These are phyloP conservation scores for Dactylonectria macrodidyma DNA, from an alignment of 2,329 filamentous ascomycete species.

Conservation along the genomic window DNA sequence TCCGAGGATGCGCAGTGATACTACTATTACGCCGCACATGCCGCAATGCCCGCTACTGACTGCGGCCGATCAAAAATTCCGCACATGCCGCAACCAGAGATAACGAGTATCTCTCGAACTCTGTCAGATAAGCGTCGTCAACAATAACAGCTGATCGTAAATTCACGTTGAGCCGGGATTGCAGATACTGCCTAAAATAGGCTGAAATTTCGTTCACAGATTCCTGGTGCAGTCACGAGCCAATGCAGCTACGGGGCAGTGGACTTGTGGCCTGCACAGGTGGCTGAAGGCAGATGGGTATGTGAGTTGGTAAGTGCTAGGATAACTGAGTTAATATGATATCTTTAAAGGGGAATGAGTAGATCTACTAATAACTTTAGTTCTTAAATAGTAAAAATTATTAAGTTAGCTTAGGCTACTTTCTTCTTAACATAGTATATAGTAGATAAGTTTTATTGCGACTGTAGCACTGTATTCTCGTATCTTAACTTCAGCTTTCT, in stretches of 20 bases:
- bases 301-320: not conserved
- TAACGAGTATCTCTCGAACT: not conserved
- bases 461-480: too few relatives aligned
- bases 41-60: not conserved
- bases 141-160: not conserved
- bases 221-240: not conserved
- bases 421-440: too few relatives aligned
- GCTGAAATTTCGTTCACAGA: too few relatives aligned
- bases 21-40: not conserved
- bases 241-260: not conserved
- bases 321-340: not conserved
- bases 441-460: too few relatives aligned
- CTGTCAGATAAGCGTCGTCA: not conserved
- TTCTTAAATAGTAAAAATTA: too few relatives aligned
- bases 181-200: not conserved
- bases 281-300: too few relatives aligned
- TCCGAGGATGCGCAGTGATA: not conserved
- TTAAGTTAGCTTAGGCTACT: too few relatives aligned
- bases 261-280: too few relatives aligned
- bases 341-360: not conserved
- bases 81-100: not conserved
- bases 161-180: not conserved
- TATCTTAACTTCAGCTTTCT: too few relatives aligned
- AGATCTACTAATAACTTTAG: too few relatives aligned
- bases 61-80: not conserved